phyloP scores from a whole-genome alignment of 2,329 filamentous ascomycete species.

The Paecilomyces formosus region DNA sequence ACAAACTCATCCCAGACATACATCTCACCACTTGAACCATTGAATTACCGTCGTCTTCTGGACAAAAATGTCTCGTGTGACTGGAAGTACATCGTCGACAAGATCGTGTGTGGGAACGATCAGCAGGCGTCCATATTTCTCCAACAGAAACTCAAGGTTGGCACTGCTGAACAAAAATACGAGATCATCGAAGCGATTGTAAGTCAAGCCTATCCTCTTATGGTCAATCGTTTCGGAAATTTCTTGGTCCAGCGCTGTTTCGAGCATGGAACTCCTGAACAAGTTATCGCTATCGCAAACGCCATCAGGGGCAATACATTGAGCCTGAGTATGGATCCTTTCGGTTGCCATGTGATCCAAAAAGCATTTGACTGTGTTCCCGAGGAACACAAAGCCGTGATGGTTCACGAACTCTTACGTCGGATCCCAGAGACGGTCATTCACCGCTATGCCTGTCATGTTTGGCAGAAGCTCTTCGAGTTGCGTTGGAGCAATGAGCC shows the following conservation, averaged over 20 bases:
- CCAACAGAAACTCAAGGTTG: slow-evolving; percentile 97
- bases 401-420: slow-evolving; percentile 95
- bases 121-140: slow-evolving; percentile 98
- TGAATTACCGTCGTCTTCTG: slow-evolving; percentile 91
- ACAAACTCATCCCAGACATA: slow-evolving; percentile 64
- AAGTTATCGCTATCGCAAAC: slow-evolving; percentile 89
- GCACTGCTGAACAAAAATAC: slow-evolving; percentile 89
- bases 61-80: slow-evolving; percentile 96
- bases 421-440: slow-evolving; percentile 97
- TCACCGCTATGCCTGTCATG: slow-evolving; percentile 96
- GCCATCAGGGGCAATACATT: slow-evolving; percentile 91
- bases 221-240: slow-evolving; percentile 98
- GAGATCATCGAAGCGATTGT: slow-evolving; percentile 97
- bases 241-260: slow-evolving; percentile 98
- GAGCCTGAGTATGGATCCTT: slow-evolving; percentile 94
- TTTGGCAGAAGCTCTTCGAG: slow-evolving; percentile 99
- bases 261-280: slow-evolving; percentile 91
- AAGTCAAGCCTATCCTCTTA: slow-evolving; percentile 85
- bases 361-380: slow-evolving; percentile 98
- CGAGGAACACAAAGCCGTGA: slow-evolving; percentile 94
- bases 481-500: slow-evolving; percentile 91
- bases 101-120: slow-evolving; percentile 98
- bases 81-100: slow-evolving; percentile 99
- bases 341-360: slow-evolving; percentile 96
- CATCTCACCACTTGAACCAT: slow-evolving; percentile 76